These are phyloP conservation scores for Candida sanyaensis DNA, from an alignment of 1,139 yeast species.

Conservation along the genomic window DNA sequence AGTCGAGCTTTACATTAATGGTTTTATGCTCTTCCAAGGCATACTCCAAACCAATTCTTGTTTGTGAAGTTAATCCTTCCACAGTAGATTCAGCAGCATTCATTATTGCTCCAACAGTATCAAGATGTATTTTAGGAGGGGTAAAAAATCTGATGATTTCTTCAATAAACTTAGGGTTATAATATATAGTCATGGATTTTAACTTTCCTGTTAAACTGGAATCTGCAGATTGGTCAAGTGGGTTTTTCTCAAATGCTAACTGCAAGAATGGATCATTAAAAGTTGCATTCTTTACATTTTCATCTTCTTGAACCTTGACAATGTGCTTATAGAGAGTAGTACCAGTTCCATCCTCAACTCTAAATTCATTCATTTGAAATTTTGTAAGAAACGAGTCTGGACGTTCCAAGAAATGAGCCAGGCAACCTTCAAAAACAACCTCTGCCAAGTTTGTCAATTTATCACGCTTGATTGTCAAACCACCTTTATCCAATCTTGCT, in stretches of 20 bases:
- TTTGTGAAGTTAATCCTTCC: conserved; percentile 86
- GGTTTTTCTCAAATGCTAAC: conserved; percentile 81
- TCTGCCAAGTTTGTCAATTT: conserved; percentile 62
- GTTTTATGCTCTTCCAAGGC: conserved; percentile 95
- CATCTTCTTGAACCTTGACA: conserved; percentile 65
- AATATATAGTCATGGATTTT: conserved; percentile 86
- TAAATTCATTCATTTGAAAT: conserved; percentile 76
- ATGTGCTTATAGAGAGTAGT: conserved; percentile 76
- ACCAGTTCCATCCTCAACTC: conserved; percentile 85
- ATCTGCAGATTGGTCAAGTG: conserved; percentile 82
- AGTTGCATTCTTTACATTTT: background rate
- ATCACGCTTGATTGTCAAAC: conserved; percentile 58
- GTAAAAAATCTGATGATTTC: conserved; percentile 73
- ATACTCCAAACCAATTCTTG: conserved; percentile 89
- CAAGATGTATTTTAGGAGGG: conserved; percentile 84
- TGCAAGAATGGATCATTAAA: conserved; percentile 71
- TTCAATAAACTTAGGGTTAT: conserved; percentile 80
- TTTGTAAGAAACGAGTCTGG: conserved; percentile 75
- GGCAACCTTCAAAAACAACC: conserved; percentile 80
- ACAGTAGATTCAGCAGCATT: conserved; percentile 95
- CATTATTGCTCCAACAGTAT: conserved; percentile 88
- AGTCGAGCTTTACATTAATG: conserved; percentile 76
- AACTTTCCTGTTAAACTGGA: conserved; percentile 71
- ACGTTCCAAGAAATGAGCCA: conserved; percentile 71
- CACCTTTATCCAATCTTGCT: conserved; percentile 75